Evolutionary conservation across 179 eudicot genomes (phyloP), one percentile per base, ranked within the genome.

Genomic region (Silene noctiflora): DNA sequence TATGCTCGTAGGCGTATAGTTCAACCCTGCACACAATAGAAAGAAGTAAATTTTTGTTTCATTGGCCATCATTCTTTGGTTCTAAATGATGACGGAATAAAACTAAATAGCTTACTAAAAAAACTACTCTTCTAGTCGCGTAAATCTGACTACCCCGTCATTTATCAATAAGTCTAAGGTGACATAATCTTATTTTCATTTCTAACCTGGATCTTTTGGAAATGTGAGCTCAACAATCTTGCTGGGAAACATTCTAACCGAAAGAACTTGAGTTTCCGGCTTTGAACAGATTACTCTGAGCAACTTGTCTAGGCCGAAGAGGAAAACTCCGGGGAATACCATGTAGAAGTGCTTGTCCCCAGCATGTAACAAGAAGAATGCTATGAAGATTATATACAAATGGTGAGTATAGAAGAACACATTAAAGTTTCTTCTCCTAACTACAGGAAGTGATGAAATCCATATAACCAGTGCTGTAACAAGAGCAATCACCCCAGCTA

Each of bases 321-420:
- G 92, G 68, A 94, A 89, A 73, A 92, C 81, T 12, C 96, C 96
- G 1, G 92, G 80, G 42, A 92, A 86, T 25, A 90, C 89, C 89
- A 82, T 86, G 76, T 88, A 94, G 80, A 91, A 94, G 60, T 89
- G 93, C 67, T 86, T 85, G 61, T 94, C 93, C 5, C 98, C 98
- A 44, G 87, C 87, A 81, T 94, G 98, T 73, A 94, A 82, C 89
- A 94, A 78, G 87, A 87, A 93, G 81, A 91, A 89, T 31, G 84
- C 67, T 0, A 90, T 29, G 83, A 94, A 94, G 65, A 89, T 80
- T 25, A 82, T 71, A 81, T 94, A 91, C 27, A 94, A 78, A 68
- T 94, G 98, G 79, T 94, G 98, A 21, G 89, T 90, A 78, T 87
- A 85, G 81, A 85, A 94, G 84, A 94, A 94, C 29, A 89, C 76